Evolutionary conservation across 768 basidiomycete species (phyloP), one percentile per base, ranked within the genome.

Genomic region (Termitomyces sp.): DNA sequence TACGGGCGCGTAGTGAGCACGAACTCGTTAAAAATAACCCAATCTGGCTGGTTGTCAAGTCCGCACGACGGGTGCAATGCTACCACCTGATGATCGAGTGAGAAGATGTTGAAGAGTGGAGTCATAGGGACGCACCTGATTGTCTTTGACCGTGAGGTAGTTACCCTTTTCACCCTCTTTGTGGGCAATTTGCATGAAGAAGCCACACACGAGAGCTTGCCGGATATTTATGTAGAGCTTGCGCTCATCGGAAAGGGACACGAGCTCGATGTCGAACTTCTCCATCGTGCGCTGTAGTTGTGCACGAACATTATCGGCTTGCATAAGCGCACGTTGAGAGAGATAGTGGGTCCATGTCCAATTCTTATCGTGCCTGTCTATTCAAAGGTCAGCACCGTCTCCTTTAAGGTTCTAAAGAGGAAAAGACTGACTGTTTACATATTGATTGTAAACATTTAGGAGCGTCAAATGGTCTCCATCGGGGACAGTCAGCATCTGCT

Each of bases 121-220:
- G 15, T 11, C 28, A 39, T 8, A 22, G 12, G 51, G 3, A 70
- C 83, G 20, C 64, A 86, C 91, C 78, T 97, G 96, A 66, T 96
- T 91, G 72, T 99, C 96, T 76, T 98, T 98, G 61, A 97, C 88
- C 0, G 96, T 99, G 63, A 89, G 63, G 70, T 99, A 98, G 58
- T 81, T 84, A 2, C 88, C 85, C 74, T 93, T 95, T 71, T 94
- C 92, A 3, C 93, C 92, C 70, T 96, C 94, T 72, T 92, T 92
- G 74, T 97, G 94, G 7, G 96, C 97, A 13, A 94, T 86, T 71
- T 98, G 96, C 96, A 97, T 98, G 77, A 98, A 99, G 82, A 92
- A 99, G 1, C 96, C 97, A 66, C 89, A 91, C 5, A 92, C 90
- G 22, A 98, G 79, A 0, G 90, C 90, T 74, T 88, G 88, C 32